Evolutionary conservation across 768 basidiomycete genomes (phyloP).

Genomic region (Asterophora lycoperdoides): DNA sequence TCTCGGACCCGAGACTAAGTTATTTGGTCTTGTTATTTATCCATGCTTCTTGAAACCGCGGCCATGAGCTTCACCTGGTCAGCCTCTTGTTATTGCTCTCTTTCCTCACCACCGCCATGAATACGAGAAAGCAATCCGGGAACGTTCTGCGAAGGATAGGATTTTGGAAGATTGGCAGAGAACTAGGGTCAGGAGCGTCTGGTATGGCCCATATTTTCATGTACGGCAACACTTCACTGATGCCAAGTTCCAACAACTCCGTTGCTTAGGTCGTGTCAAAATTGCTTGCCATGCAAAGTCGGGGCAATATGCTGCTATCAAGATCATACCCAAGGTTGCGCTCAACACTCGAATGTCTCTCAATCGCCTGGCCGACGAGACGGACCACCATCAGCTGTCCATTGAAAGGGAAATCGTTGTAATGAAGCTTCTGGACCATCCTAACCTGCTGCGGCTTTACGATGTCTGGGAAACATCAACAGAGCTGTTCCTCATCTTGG

Average conservation of each 20-base stretch:
- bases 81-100: conserved; percentile 17
- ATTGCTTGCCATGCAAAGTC: conserved; percentile 87
- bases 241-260: neutral
- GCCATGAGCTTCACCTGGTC: too few species aligned
- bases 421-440: conserved; percentile 96
- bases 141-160: conserved; percentile 69
- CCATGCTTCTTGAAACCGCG: too few species aligned
- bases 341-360: conserved; percentile 66
- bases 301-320: conserved; percentile 88
- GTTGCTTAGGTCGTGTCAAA: conserved; percentile 72
- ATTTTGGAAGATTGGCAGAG: conserved; percentile 78
- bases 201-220: conserved; percentile 37
- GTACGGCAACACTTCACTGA: neutral
- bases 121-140: conserved; percentile 21
- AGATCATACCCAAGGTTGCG: conserved; percentile 83
- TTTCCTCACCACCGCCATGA: conserved; percentile 18
- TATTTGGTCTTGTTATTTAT: conserved; percentile 29
- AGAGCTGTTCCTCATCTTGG: conserved; percentile 87
- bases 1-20: conserved; percentile 28
- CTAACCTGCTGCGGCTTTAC: conserved; percentile 90
- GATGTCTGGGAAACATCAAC: conserved; percentile 96
- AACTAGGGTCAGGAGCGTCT: conserved; percentile 78
- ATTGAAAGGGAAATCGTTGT: conserved; percentile 94
- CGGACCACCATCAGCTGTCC: conserved; percentile 72
- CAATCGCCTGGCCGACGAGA: conserved; percentile 63